phyloP scores from a whole-genome alignment of 1,139 yeast species.

The Taphrina communis region DNA sequence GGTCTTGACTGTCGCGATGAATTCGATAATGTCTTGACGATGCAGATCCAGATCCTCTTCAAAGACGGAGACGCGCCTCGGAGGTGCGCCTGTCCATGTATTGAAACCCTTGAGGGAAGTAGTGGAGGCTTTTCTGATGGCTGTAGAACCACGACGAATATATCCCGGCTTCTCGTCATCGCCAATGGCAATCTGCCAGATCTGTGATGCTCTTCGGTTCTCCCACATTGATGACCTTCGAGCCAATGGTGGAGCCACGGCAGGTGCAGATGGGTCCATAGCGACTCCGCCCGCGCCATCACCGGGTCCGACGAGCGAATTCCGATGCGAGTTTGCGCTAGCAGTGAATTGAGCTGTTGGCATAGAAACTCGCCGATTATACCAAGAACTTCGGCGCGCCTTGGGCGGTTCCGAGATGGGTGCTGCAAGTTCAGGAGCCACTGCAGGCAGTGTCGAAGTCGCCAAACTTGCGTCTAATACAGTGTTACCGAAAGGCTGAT shows the following conservation, averaged over 20 bases:
- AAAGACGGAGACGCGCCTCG: conserved; percentile 15
- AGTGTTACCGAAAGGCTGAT: background rate
- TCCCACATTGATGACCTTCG: conserved; percentile 16
- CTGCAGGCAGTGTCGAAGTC: background rate
- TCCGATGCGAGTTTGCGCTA: background rate
- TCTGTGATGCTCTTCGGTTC: conserved; percentile 7
- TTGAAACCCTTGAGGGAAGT: conserved; percentile 2
- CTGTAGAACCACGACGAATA: conserved; percentile 23
- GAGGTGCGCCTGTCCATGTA: conserved; percentile 24
- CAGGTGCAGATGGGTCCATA: conserved; percentile 20
- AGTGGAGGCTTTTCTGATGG: conserved; percentile 6
- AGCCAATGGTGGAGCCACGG: conserved; percentile 17
- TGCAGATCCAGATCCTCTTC: conserved; percentile 29
- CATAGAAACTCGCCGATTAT: conserved; percentile 2
- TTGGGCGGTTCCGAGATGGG: conserved; percentile 9
- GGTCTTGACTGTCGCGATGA: conserved; percentile 27
- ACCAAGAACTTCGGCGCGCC: conserved; percentile 16
- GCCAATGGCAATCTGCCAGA: conserved; percentile 21
- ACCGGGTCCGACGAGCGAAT: conserved; percentile 8
- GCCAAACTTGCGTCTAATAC: background rate
- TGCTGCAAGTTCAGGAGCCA: conserved; percentile 3
- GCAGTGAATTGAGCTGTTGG: conserved; percentile 1
- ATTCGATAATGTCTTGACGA: conserved; percentile 21
- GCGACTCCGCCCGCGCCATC: conserved; percentile 18
- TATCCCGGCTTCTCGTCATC: conserved; percentile 15